Base-by-base conservation (phyloP, 2,329 filamentous ascomycete species). In the Beauveria caledonica region DNA sequence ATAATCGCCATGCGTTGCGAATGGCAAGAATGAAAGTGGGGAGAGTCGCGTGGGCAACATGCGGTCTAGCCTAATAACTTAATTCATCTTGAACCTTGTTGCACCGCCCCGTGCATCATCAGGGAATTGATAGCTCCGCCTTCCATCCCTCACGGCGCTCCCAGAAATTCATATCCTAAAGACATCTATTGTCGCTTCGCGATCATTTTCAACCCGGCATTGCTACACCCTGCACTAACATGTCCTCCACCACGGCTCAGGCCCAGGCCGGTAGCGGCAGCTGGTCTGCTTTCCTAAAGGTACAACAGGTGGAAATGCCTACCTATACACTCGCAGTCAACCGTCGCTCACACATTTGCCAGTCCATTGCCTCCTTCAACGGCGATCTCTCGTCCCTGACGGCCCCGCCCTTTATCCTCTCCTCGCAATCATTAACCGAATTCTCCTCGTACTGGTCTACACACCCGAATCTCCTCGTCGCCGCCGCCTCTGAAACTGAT, bases 391-490 rank as follows among this genome's bases (percentile, higher is more conserved):
- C 89, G 39, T 90, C 88, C 63, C 77, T 93, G 68, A 92, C 89
- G 40, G 89, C 89, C 44, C 89, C 89, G 59, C 89, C 89, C 19
- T 93, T 92, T 69, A 91, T 93, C 67, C 84, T 93, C 59, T 90
- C 88, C 45, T 84, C 86, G 42, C 90, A 87, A 66, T 91, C 88
- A 64, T 77, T 92, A 63, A 88, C 87, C 67, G 89, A 93, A 72
- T 92, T 89, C 77, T 90, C 87, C 63, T 84, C 87, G 57, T 92
- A 92, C 77, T 93, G 89, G 89, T 86, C 86, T 64, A 89, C 91
- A 66, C 87, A 92, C 69, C 89, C 89, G 3, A 74, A 79, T 19
- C 76, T 96, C 63, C 88, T 97, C 67, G 85, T 91, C 62, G 92
- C 92, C 13, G 90, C 93, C 3, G 88, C 91, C 53, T 80, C 82